phyloP scores from a whole-genome alignment of 2,329 filamentous ascomycete genomes.

The Helotiales sp. region DNA sequence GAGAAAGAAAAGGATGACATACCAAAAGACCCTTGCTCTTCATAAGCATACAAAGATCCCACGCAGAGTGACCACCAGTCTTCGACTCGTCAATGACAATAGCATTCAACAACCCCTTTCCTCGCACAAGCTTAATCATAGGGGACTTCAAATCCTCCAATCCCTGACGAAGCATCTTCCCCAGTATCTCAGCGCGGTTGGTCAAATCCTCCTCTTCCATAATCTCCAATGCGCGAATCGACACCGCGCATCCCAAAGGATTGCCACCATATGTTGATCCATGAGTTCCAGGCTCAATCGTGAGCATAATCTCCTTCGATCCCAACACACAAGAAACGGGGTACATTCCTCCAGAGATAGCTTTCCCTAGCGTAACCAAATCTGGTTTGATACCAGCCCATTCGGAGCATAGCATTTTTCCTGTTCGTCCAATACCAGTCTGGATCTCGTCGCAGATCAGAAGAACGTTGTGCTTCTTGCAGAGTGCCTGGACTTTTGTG shows the following conservation, averaged over 20 bases:
- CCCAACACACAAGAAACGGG: constrained; percentile 93
- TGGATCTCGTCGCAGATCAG: constrained; percentile 99
- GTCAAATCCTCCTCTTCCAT: constrained; percentile 90
- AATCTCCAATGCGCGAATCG: constrained; percentile 91
- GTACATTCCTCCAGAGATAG: constrained; percentile 98
- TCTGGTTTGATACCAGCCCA: constrained; percentile 96
- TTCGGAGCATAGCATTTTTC: constrained; percentile 89
- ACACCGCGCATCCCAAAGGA: constrained; percentile 91
- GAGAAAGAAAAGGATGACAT: constrained; percentile 37
- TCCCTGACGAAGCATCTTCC: constrained; percentile 79
- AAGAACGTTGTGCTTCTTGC: constrained; percentile 92
- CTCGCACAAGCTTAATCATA: constrained; percentile 79
- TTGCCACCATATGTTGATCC: constrained; percentile 99
- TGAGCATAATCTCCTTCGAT: constrained; percentile 89
- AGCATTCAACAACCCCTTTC: constrained; percentile 93
- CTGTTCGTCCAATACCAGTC: constrained; percentile 93
- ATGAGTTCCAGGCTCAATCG: constrained; percentile 93
- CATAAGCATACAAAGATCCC: constrained; percentile 94
- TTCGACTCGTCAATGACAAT: constrained; percentile 92
- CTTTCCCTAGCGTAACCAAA: constrained; percentile 92
- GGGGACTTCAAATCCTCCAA: constrained; percentile 74
- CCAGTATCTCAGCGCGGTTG: constrained; percentile 76
- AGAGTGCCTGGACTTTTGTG: constrained; percentile 74
- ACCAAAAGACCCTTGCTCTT: constrained; percentile 94
- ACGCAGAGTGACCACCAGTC: constrained; percentile 82